Base-by-base conservation (phyloP, 176 grass and related monocot genomes). In the Areca catechu region DNA sequence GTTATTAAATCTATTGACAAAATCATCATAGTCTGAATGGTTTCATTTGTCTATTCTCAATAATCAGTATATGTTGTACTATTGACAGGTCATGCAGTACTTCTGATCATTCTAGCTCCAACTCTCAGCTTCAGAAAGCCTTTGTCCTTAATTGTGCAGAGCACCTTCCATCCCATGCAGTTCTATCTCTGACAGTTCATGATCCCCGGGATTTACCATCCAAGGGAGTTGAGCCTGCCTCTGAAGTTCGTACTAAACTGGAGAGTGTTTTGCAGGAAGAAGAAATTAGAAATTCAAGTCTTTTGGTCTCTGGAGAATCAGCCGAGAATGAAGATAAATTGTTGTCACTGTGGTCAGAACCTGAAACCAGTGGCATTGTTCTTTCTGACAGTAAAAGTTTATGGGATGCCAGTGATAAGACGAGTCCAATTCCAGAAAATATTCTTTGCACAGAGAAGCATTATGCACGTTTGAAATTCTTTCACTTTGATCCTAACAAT, bases 371-470 rank as follows among this genome's bases (percentile, higher is more conserved):
- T 62, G 66, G 78, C 57, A 62, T 78, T 52, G 53, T 69, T 28
- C 58, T 76, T 50, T 79, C 74, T 69, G 80, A 84, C 47, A 72
- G 51, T 67, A 77, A 17, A 66, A 82, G 81, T 73, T 54, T 90
- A 22, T 90, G 92, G 86, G 77, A 85, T 74, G 76, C 77, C 19
- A 58, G 15, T 15, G 43, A 63, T 75, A 85, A 72, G 22, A 82
- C 85, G 74, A 70, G 72, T 61, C 74, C 92, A 25, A 47, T 85
- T 30, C 16, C 80, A 52, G 77, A 96, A 57, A 71, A 83, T 20
- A 57, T 85, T 77, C 60, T 85, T 69, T 88, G 80, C 56, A 77
- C 49, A 72, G 75, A 90, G 58, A 90, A 79, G 73, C 86, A 90
- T 55, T 48, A 56, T 21, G 74, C 24, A 53, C 71, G 77, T 50